A percentile compares a stretch with the other conserved stretches of the same genome.
Evolutionary conservation across 148 eudicot genomes (phyloP).

Genomic region (Vaccinium macrocarpon): DNA sequence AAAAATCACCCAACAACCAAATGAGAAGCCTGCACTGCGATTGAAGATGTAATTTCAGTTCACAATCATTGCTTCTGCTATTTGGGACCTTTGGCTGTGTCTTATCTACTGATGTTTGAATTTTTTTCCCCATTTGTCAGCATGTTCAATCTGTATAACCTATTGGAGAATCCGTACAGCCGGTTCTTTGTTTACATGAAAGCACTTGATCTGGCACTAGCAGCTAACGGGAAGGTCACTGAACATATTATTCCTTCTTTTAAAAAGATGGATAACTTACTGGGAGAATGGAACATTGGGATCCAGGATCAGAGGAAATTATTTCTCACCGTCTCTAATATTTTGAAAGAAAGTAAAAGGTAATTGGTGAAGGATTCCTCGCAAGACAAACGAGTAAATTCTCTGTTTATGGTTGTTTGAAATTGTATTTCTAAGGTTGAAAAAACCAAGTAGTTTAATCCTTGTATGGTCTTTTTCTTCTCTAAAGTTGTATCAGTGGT

Average conservation of each 20-base stretch:
- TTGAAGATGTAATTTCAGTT: slow-evolving; percentile 58
- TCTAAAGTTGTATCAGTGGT: background rate
- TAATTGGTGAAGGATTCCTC: slow-evolving; percentile 10
- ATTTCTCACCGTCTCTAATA: slow-evolving; percentile 55
- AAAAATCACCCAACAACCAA: slow-evolving; percentile 67
- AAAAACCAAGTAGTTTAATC: background rate
- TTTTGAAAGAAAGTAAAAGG: slow-evolving; percentile 87
- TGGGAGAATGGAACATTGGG: slow-evolving; percentile 85
- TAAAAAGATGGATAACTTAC: slow-evolving; percentile 71
- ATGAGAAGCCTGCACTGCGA: slow-evolving; percentile 79
- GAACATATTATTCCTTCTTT: slow-evolving; percentile 78
- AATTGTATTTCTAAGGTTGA: background rate
- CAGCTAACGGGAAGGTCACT: slow-evolving; percentile 64
- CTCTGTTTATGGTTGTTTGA: background rate
- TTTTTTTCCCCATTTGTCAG: slow-evolving; percentile 35
- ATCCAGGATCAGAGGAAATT: slow-evolving; percentile 80
- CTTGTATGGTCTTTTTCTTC: background rate
- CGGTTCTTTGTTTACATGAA: slow-evolving; percentile 81
- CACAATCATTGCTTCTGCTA: background rate
- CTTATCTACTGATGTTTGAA: background rate
- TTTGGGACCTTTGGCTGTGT: slow-evolving; percentile 11
- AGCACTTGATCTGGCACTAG: slow-evolving; percentile 79
- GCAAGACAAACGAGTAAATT: background rate
- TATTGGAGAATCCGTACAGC: slow-evolving; percentile 72
- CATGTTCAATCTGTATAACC: slow-evolving; percentile 86